Percentiles rank a stretch among this genome's conserved stretches.
Conservation (phyloP, 176 grass and related monocot genomes). For the Zea mays region Zm-B73-REFERENCE-NAM-5.0 NC_050097.1:224459001-224459500, state of each 20-base stretch:
- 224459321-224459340: neutral
- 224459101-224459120: conserved; percentile 42
- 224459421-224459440: neutral
- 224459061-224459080: conserved; percentile 49
- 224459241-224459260: neutral
- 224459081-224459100: neutral
- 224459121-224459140: conserved; percentile 40
- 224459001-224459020: conserved; percentile 16
- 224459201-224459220: neutral
- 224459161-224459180: conserved; percentile 11
- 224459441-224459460: neutral
- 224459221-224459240: neutral
- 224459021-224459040: neutral
- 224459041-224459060: conserved; percentile 28
- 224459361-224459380: neutral
- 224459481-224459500: conserved; percentile 1
- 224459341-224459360: neutral
- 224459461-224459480: neutral
- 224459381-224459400: neutral
- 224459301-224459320: neutral
- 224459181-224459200: conserved; percentile 30
- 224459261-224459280: neutral
- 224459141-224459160: conserved; percentile 28
- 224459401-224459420: neutral
- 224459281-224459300: neutral